Evolutionary conservation across 2,329 filamentous ascomycete genomes (phyloP).

Genomic region (Trichothecium roseum): DNA sequence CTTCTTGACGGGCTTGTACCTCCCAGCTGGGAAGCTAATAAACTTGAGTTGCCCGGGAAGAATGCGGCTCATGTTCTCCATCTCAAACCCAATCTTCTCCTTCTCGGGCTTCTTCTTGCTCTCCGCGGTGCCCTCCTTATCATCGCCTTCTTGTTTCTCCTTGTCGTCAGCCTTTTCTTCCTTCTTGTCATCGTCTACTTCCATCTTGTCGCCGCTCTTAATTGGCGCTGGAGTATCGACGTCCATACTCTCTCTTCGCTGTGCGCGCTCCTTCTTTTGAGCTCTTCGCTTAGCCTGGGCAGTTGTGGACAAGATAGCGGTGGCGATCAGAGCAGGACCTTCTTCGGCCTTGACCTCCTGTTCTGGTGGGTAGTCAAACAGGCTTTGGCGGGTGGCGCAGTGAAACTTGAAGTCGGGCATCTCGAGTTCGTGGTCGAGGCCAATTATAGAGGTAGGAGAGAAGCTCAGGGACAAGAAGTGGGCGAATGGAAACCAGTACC

Average conservation of each 20-base stretch:
- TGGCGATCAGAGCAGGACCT: slow-evolving; percentile 86
- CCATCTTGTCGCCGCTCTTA: slow-evolving; percentile 73
- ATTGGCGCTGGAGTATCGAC: slow-evolving; percentile 62
- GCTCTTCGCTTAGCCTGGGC: slow-evolving; percentile 93
- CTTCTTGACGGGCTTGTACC: slow-evolving; percentile 87
- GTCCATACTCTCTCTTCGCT: slow-evolving; percentile 90
- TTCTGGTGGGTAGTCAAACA: slow-evolving; percentile 97
- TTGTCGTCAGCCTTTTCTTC: slow-evolving; percentile 35
- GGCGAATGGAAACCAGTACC: slow-evolving; percentile 99
- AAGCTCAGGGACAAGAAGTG: slow-evolving; percentile 96
- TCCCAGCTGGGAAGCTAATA: slow-evolving; percentile 80
- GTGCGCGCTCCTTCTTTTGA: slow-evolving; percentile 85
- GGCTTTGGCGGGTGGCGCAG: slow-evolving; percentile 84
- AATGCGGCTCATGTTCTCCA: slow-evolving; percentile 95
- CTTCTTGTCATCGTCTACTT: slow-evolving; percentile 59
- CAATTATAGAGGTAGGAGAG: slow-evolving; percentile 93
- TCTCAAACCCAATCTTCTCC: slow-evolving; percentile 92
- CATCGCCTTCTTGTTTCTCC: slow-evolving; percentile 51
- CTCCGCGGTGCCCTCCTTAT: slow-evolving; percentile 48
- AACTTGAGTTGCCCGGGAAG: slow-evolving; percentile 90
- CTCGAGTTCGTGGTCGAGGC: slow-evolving; percentile 85
- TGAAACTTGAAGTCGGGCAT: slow-evolving; percentile 93
- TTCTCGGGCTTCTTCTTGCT: slow-evolving; percentile 86
- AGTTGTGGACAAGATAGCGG: slow-evolving; percentile 90
- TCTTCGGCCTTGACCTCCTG: slow-evolving; percentile 93